These are phyloP conservation scores for Apophysomyces ossiformis DNA, from an alignment of 371 early-diverging fungal genomes.

Conservation along the genomic window DNA sequence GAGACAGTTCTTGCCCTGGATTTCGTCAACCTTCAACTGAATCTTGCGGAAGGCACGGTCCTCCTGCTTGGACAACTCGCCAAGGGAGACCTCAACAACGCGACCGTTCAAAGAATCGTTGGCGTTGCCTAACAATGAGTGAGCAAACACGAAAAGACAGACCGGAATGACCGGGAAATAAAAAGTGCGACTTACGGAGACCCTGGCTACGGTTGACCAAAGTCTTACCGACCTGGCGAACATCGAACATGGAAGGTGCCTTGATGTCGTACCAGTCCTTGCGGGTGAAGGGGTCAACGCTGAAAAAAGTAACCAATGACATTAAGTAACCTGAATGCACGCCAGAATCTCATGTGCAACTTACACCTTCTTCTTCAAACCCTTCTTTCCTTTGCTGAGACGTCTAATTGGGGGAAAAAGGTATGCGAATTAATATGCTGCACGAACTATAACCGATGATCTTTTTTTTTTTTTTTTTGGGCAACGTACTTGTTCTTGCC, in stretches of 20 bases:
- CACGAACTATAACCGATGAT: background rate
- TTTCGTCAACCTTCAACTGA: constrained; percentile 97
- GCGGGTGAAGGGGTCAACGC: constrained; percentile 95
- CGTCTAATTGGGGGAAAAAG: constrained; percentile 41
- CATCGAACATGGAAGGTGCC: constrained; percentile 96
- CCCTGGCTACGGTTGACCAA: constrained; percentile 99
- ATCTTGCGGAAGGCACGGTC: constrained; percentile 98
- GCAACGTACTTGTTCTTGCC: constrained; percentile 93
- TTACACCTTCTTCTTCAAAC: constrained; percentile 97
- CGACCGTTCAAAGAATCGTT: constrained; percentile 97
- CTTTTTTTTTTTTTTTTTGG: constrained; percentile 8
- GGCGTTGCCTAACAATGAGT: constrained; percentile 77
- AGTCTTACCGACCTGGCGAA: constrained; percentile 97
- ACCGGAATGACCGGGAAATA: background rate
- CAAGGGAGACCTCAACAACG: constrained; percentile 98
- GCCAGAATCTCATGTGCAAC: constrained; percentile 36
- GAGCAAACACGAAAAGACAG: background rate
- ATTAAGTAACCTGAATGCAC: background rate
- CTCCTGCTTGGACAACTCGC: constrained; percentile 97
- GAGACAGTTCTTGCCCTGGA: constrained; percentile 98
- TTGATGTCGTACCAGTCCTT: constrained; percentile 99
- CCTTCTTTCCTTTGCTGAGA: constrained; percentile 96
- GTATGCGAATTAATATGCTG: constrained; percentile 10
- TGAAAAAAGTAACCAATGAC: constrained; percentile 28
- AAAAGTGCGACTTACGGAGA: constrained; percentile 70